A percentile compares a stretch with the other conserved stretches of the same genome.
Conservation (phyloP, 768 basidiomycete genomes). For the Leccinum incarnatum region DNA sequence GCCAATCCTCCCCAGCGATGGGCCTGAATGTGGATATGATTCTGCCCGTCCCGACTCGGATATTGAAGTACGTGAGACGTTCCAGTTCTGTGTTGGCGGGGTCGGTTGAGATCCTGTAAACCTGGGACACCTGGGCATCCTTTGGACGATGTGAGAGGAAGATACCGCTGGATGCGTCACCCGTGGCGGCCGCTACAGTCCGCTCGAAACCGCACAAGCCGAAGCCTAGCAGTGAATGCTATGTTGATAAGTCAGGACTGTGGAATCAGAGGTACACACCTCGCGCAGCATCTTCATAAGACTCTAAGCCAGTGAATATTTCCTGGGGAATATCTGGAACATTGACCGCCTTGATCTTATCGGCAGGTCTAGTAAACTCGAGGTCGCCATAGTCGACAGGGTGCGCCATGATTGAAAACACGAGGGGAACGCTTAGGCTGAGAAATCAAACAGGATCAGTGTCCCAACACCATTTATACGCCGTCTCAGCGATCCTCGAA, state of each 20-base stretch:
- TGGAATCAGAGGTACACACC: conserved; percentile 14
- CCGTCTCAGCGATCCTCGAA: no score
- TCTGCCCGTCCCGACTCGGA: conserved; percentile 33
- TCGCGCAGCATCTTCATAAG: conserved; percentile 39
- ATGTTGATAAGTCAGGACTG: background rate
- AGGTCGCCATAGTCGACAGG: no score
- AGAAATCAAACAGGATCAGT: no score
- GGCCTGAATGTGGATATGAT: conserved; percentile 32
- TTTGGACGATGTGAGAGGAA: conserved; percentile 39
- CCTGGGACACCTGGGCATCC: conserved; percentile 37
- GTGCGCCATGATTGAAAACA: no score
- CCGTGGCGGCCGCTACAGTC: conserved; percentile 8
- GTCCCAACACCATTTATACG: no score
- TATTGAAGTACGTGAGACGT: conserved; percentile 39
- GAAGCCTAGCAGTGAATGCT: conserved; percentile 24
- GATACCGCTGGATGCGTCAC: conserved; percentile 20
- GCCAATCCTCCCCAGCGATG: conserved; percentile 41
- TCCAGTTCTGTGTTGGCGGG: conserved; percentile 26
- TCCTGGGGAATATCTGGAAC: conserved; percentile 6
- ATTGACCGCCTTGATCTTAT: no score
- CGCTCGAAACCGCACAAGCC: conserved; percentile 27
- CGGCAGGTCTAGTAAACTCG: no score
- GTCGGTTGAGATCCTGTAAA: conserved; percentile 34
- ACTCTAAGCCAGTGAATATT: conserved; percentile 35
- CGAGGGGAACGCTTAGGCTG: no score